A percentile compares a stretch with the other conserved stretches of the same genome.
phyloP scores from a whole-genome alignment of 1,284 basidiomycete species.

The Ceratobasidium sp. region DNA sequence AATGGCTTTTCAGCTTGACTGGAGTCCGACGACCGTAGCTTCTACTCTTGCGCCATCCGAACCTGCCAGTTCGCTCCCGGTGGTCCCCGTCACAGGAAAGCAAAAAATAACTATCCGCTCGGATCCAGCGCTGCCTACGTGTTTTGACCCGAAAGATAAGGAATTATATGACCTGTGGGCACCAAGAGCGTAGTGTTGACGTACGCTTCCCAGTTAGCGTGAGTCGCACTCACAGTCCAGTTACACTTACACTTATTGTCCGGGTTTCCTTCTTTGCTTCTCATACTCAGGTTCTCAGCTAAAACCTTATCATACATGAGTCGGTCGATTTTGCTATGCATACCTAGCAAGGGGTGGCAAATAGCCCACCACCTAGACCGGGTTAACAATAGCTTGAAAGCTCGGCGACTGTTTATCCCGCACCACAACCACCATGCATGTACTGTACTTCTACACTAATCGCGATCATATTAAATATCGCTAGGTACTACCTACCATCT shows the following conservation, averaged over 20 bases:
- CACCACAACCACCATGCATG: no score
- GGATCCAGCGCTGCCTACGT: constrained; percentile 35
- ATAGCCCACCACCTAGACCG: no score
- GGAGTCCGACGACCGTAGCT: constrained; percentile 17
- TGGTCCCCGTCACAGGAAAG: not conserved
- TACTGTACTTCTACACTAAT: no score
- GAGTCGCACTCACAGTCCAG: no score
- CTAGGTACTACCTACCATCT: no score
- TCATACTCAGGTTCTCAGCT: not conserved
- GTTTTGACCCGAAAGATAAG: constrained; percentile 37
- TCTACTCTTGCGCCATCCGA: constrained; percentile 26
- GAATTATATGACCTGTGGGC: constrained; percentile 39
- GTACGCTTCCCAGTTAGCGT: not conserved
- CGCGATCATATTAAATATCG: no score
- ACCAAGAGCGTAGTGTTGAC: constrained; percentile 16
- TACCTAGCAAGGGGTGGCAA: no score
- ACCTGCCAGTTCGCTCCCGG: not conserved
- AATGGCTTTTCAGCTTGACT: constrained; percentile 7
- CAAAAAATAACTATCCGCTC: constrained; percentile 32
- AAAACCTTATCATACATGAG: not conserved
- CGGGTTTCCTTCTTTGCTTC: not conserved
- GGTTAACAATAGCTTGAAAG: no score
- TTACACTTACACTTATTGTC: no score
- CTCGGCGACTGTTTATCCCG: no score
- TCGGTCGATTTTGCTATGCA: no score